Base-by-base conservation (phyloP, 768 basidiomycete genomes). In the Macrolepiota dolichaula region DNA sequence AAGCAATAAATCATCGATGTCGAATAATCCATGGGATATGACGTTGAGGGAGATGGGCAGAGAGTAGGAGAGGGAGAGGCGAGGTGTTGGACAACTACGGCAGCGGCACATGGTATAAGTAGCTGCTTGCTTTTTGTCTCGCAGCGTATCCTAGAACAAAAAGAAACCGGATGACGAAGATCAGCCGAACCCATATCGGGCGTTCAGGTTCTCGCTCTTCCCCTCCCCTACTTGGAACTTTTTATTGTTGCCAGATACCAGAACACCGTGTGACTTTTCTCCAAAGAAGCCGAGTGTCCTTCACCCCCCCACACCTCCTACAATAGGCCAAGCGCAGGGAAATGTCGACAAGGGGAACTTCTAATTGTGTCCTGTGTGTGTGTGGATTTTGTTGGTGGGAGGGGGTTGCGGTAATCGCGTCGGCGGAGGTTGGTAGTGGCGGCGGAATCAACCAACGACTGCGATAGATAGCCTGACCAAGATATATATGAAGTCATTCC, bases 1-100 rank as follows among this genome's bases (percentile, higher is more conserved):
- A 87, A 79, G 24, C 63, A 69, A 64, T 73, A 66, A 56, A 84
- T 77, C 2, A 77, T 74, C 13, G 73, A 68, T 10, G 65, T 66
- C 50, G 37, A 49, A 56, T 61, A 61, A 63, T 49, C 55, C 51
- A 62, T 57, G 32, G 57, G 58, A 44, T 36, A 53, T 46, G 40
- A 55, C n/a, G 29, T 36, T 19, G 24, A 53, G 56, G 36, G 49
- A 49, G 35, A 54, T 46, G 24, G 24, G 49, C 54, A 59, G 32
- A 64, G 51, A 44, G 63, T 53, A 64, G 63, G 61, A 52, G 54
- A 32, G 62, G 62, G 68, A 62, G 51, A 22, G 40, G 67, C 57
- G 52, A 50, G 59, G 55, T 46, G 62, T 42, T 59, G 40, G 59
- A 55, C 35, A 54, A 44, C 51, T 53, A 46, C 58, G 64, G 57